Percentiles rank a stretch among this genome's conserved stretches.
phyloP scores from a whole-genome alignment of 73 alveolate genomes.

The Loxodes magnus region DNA sequence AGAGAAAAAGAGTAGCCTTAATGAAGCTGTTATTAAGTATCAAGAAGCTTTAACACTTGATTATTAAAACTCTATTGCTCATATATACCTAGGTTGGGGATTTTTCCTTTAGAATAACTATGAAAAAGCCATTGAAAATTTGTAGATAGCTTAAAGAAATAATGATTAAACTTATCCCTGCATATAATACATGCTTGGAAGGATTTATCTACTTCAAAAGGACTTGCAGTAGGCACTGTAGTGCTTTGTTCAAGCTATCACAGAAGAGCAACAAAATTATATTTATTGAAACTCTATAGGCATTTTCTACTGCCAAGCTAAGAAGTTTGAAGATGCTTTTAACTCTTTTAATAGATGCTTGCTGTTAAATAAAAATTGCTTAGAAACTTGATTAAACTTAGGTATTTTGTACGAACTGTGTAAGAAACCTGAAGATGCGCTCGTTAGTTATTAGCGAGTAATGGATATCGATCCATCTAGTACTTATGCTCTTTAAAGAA shows the following conservation, averaged over 20 bases:
- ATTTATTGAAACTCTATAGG: constrained; percentile 40
- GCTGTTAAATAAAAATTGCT: constrained; percentile 21
- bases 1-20: constrained; percentile 26
- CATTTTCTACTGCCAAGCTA: constrained; percentile 22
- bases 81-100: constrained; percentile 47
- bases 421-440: constrained; percentile 49
- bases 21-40: constrained; percentile 35
- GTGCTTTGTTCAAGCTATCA: constrained; percentile 22
- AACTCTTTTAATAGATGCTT: constrained; percentile 35
- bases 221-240: constrained; percentile 17
- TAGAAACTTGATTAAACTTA: constrained; percentile 41
- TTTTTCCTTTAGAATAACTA: constrained; percentile 20
- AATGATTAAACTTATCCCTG: constrained; percentile 21
- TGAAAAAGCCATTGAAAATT: constrained; percentile 30
- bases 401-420: constrained; percentile 53
- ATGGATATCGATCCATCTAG: background rate
- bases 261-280: constrained; percentile 27
- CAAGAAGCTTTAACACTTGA: constrained; percentile 46
- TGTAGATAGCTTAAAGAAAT: constrained; percentile 31
- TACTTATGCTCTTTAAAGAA: background rate
- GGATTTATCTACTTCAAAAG: constrained; percentile 25
- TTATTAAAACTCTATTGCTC: constrained; percentile 24
- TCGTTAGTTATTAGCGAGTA: constrained; percentile 22
- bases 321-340: constrained; percentile 31
- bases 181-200: constrained; percentile 31